Evolutionary conservation across 306 rosid species (phyloP).

Genomic region (Cajanus cajan): DNA sequence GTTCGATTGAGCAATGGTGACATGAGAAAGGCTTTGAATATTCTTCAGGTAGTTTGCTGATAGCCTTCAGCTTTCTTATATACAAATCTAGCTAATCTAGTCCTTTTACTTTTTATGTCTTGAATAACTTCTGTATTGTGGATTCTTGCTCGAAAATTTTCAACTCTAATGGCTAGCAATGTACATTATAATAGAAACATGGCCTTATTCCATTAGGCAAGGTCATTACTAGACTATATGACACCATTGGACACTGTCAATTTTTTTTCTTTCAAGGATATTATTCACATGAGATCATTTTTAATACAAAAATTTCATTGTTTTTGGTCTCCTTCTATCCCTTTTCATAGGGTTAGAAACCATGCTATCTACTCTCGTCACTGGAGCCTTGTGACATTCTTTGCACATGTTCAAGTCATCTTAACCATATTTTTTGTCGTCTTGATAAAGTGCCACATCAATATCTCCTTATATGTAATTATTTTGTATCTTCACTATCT

Average conservation of each 20-base stretch:
- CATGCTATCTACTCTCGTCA: background rate
- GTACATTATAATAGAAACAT: background rate
- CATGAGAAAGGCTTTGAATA: slow-evolving; percentile 92
- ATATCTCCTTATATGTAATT: background rate
- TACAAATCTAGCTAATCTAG: background rate
- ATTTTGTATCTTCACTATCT: background rate
- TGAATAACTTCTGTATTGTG: background rate
- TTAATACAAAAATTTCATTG: too few species aligned
- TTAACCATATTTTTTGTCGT: background rate
- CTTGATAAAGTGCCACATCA: background rate
- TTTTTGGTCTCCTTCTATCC: background rate
- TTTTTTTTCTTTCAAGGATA: background rate
- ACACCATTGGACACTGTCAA: background rate
- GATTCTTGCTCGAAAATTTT: background rate
- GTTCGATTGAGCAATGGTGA: slow-evolving; percentile 92
- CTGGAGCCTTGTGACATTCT: background rate
- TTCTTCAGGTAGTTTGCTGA: slow-evolving; percentile 64
- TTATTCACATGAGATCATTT: background rate
- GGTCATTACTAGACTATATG: background rate
- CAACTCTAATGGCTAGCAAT: background rate
- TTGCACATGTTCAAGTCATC: background rate
- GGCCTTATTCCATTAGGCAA: background rate
- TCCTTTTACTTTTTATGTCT: slow-evolving; percentile 4
- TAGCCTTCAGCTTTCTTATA: background rate
- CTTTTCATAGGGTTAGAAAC: background rate